Base-by-base conservation (phyloP, 169 alveolate genomes). In the Hepatocystis sp. region DNA sequence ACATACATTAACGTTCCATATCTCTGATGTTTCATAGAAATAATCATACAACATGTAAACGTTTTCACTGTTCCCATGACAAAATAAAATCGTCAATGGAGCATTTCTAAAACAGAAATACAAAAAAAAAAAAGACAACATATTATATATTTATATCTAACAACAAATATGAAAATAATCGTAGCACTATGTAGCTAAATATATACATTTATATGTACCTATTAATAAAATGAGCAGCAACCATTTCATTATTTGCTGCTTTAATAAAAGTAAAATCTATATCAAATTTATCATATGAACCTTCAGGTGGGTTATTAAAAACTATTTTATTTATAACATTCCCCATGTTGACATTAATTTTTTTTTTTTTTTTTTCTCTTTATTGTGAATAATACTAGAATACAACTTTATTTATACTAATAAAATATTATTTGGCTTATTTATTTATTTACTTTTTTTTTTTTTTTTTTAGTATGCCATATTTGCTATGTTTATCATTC, bases 1-100 rank as follows among this genome's bases (percentile, higher is more conserved):
- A 23, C 55, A 58, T 17, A 71, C 64, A 49, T 71, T 71, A 21
- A 71, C 86, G 58, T 71, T 58, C 86, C 86, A 71, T 71, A 46
- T 58, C 46, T 56, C 47, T 19, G 86, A 71, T 34, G 76, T 27
- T 52, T 71, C 86, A 44, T 64, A 46, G 46, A 71, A 71, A 36
- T 71, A 71, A 47, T 71, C 86, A 71, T 71, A 71, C 15, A 71
- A 27, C 86, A 71, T 71, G 65, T 71, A 71, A n/a, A 71, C 47
- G 78, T 71, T 71, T 52, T 71, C 86, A 15, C 86, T 52, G 46
- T 71, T 71, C 4, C 86, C 86, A 58, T 71, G 86, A 39, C 86
- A 58, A 49, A 71, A 71, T 28, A 71, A 44, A 71, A 71, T 42
- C 15, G 86, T 71, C 34, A 71, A 39, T 36, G 76, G 76, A 32